Base-by-base conservation (phyloP, 345 rosid genomes). In the Arabis alpina region DNA sequence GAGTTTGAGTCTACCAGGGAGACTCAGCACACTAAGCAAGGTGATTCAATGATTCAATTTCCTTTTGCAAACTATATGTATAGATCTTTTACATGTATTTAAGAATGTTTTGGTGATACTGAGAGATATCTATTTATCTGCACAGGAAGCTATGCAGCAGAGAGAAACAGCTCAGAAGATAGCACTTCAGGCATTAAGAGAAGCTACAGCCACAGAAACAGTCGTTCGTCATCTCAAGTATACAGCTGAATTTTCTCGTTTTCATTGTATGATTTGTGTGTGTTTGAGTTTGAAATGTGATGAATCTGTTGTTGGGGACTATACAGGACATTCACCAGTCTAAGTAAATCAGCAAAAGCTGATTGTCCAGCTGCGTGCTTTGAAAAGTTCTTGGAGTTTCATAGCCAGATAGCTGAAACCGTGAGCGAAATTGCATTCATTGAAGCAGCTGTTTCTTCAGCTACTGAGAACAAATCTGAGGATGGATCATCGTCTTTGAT, bases 171-270 rank as follows among this genome's bases (percentile, higher is more conserved):
- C 98, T 68, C 98, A 92, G 80, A 95, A 88, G 76, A 77, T 83
- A 43, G 97, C 99, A 44, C 92, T 92, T 47, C 91, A 87, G 63
- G 98, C 98, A 10, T 75, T 95, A 6, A 85, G 94, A 86, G 98
- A 90, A 11, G 98, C 98, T 73, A 70, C 89, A 65, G 91, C 94
- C 2, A 84, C 85, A 0, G 99, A 92, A 58, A 85, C 82, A 49
- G 53, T 88, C 54, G 96, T 95, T 74, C 84, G 94, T 68, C 90
- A 86, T 75, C 98, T 95, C 68, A 95, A 85, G 98, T 92, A 88
- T 13, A 36, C 19, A 66, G 5, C 58, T 39, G 37, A 42, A 15
- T 56, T 15, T 34, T 61, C 0, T 60, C 3, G 10, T 24, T 41
- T 47, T 36, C 43, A 2, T 49, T 34, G 28, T 60, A 36, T 54